These are phyloP conservation scores for Diaporthe batatas DNA, from an alignment of 2,329 filamentous ascomycete species.

Conservation along the genomic window DNA sequence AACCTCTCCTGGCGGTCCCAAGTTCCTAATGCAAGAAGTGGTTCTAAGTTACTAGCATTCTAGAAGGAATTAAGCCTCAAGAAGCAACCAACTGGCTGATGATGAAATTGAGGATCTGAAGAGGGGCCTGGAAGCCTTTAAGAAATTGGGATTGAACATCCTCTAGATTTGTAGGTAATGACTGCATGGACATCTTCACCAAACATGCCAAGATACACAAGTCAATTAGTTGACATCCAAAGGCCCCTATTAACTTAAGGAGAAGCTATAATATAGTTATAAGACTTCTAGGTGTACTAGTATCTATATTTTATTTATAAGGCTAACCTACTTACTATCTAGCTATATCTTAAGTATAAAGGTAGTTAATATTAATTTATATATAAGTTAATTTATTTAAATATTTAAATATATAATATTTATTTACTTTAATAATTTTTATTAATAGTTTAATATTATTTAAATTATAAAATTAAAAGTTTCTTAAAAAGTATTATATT, in stretches of 20 bases:
- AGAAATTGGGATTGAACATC: constrained; percentile 46
- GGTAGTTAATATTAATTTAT: too few relatives aligned
- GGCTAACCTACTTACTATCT: constrained; percentile 27
- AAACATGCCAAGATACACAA: not conserved
- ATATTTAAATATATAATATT: too few relatives aligned
- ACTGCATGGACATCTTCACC: constrained; percentile 1
- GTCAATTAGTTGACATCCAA: not conserved
- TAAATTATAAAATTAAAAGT: too few relatives aligned
- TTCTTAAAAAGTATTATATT: too few relatives aligned
- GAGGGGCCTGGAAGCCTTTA: constrained; percentile 45
- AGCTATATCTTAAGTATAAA: too few relatives aligned
- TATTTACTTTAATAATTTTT: too few relatives aligned
- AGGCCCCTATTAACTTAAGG: not conserved
- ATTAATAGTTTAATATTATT: too few relatives aligned
- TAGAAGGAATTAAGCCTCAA: not conserved
- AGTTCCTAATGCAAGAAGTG: not conserved
- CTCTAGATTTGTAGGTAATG: constrained; percentile 45
- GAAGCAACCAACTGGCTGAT: constrained; percentile 41
- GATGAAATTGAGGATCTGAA: constrained; percentile 43
- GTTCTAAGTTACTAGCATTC: not conserved
- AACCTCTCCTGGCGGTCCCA: not conserved
- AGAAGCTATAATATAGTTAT: constrained; percentile 9
- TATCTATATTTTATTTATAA: constrained; percentile 48
- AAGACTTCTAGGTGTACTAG: not conserved
- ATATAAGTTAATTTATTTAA: too few relatives aligned